Percentiles rank a stretch among this genome's conserved stretches.
phyloP scores from a whole-genome alignment of 176 grass and related monocot genomes.

The Typha latifolia region DNA sequence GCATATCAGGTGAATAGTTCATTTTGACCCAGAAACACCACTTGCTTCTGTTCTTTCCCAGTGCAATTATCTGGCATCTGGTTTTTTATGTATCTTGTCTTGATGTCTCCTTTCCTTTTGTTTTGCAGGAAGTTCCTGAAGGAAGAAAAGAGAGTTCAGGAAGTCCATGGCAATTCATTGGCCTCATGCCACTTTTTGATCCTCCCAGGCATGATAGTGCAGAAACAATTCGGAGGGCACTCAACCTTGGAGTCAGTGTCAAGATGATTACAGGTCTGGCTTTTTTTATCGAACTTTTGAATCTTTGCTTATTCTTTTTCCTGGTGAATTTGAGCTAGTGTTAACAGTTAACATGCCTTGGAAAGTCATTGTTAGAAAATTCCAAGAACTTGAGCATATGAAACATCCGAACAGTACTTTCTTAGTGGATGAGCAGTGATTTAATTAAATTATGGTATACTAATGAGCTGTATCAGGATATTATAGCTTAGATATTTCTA shows the following conservation, averaged over 20 bases:
- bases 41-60: background rate
- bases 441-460: background rate
- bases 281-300: background rate
- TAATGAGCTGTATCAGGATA: slow-evolving; percentile 1
- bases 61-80: background rate
- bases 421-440: background rate
- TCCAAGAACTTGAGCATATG: too few species aligned
- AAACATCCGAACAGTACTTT: too few species aligned
- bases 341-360: too few species aligned
- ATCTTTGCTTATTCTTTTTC: background rate
- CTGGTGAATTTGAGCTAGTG: background rate
- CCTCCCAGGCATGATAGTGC: slow-evolving; percentile 74
- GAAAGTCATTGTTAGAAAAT: too few species aligned
- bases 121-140: slow-evolving; percentile 56
- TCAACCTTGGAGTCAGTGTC: slow-evolving; percentile 73
- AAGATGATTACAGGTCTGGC: slow-evolving; percentile 74
- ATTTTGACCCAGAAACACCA: background rate
- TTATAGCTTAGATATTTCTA: background rate
- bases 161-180: slow-evolving; percentile 55
- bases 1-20: slow-evolving; percentile 54
- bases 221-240: slow-evolving; percentile 69
- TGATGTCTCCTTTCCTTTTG: background rate
- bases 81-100: background rate
- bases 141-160: slow-evolving; percentile 62
- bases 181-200: slow-evolving; percentile 67